These are phyloP conservation scores for Fusarium sp. DNA, from an alignment of 2,329 filamentous ascomycete species.

Conservation along the genomic window DNA sequence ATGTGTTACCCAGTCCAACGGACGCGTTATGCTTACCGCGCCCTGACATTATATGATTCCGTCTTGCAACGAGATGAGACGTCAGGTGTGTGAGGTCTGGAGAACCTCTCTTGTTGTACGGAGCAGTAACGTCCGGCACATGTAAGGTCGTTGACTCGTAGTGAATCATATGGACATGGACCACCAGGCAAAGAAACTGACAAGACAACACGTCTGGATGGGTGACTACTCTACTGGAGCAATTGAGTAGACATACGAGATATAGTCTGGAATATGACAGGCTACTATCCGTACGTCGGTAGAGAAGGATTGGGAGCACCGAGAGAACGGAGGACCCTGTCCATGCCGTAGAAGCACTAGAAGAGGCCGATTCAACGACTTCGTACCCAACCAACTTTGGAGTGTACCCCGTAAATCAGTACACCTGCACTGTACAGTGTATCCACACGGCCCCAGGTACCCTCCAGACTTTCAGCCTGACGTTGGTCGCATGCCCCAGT, in stretches of 20 bases:
- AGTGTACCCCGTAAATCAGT: constrained; percentile 20
- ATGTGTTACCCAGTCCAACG: constrained; percentile 20
- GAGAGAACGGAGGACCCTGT: constrained; percentile 42
- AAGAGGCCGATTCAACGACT: constrained; percentile 26
- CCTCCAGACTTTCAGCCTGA: constrained; percentile 35
- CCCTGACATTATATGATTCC: constrained; percentile 19
- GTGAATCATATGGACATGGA: constrained; percentile 12
- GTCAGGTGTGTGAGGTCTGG: constrained; percentile 16
- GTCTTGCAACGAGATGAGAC: constrained; percentile 32
- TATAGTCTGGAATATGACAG: constrained; percentile 3
- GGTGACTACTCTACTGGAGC: constrained; percentile 23
- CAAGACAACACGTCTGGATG: constrained; percentile 27
- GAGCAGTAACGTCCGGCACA: constrained; percentile 7
- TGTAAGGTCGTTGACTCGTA: constrained; percentile 4
- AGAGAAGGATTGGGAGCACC: constrained; percentile 41
- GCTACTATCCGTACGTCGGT: not conserved
- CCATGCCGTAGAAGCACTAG: constrained; percentile 31
- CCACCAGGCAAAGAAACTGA: not conserved
- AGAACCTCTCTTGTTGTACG: constrained; percentile 21
- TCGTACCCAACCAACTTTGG: constrained; percentile 30
- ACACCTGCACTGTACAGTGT: constrained; percentile 37
- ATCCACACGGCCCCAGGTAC: constrained; percentile 42
- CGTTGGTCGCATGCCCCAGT: constrained; percentile 29
- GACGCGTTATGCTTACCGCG: constrained; percentile 13
- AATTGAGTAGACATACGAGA: constrained; percentile 12